Conservation (phyloP, 352 stramenopile species). For the Phytophthora fragariaefolia region DNA sequence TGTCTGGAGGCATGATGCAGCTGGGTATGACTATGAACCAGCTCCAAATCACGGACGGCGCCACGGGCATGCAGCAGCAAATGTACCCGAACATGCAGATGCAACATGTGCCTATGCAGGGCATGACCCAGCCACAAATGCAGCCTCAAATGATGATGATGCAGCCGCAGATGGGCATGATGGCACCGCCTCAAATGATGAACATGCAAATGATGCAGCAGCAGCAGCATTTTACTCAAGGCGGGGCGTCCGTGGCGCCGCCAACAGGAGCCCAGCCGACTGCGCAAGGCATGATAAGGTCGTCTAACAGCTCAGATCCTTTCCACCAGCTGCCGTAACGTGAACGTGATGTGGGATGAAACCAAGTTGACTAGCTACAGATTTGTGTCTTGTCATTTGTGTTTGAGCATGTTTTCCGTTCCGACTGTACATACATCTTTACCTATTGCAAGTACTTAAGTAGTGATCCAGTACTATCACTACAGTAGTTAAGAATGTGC, state of each 20-base stretch:
- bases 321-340: constrained; percentile 35
- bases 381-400: constrained; percentile 1
- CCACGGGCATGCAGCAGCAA: constrained; percentile 40
- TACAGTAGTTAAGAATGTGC: no score
- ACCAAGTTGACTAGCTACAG: constrained; percentile 3
- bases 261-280: constrained; percentile 13
- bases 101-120: constrained; percentile 36
- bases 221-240: constrained; percentile 33
- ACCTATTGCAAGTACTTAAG: no score
- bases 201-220: constrained; percentile 37
- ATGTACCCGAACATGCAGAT: constrained; percentile 51
- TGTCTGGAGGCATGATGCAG: constrained; percentile 42
- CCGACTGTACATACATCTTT: no score
- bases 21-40: constrained; percentile 45
- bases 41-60: constrained; percentile 37
- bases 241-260: constrained; percentile 15
- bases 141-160: constrained; percentile 51
- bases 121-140: constrained; percentile 41
- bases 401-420: not conserved
- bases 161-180: constrained; percentile 49
- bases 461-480: no score
- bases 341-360: constrained; percentile 12
- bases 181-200: constrained; percentile 49
- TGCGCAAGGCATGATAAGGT: constrained; percentile 10
- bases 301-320: constrained; percentile 28